phyloP scores from a whole-genome alignment of 306 rosid genomes.

The Ormosia emarginata region DNA sequence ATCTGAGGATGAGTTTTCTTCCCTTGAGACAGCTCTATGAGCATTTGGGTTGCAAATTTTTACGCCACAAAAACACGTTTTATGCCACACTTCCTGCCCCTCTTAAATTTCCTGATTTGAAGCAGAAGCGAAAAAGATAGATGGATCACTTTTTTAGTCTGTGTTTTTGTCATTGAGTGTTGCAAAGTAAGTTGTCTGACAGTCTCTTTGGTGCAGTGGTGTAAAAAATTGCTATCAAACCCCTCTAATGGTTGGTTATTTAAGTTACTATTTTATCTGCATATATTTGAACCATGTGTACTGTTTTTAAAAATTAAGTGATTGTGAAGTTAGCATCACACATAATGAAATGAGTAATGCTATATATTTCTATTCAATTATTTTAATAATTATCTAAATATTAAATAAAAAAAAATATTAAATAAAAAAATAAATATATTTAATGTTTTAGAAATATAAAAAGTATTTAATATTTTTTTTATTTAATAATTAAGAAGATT shows the following conservation, averaged over 20 bases:
- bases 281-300: background rate
- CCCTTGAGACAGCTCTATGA: slow-evolving; percentile 36
- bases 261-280: background rate
- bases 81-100: slow-evolving; percentile 61
- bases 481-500: too few relatives aligned
- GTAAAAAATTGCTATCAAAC: slow-evolving; percentile 8
- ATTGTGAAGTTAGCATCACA: background rate
- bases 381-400: too few relatives aligned
- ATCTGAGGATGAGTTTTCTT: slow-evolving; percentile 42
- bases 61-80: background rate
- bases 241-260: background rate
- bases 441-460: too few relatives aligned
- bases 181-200: background rate
- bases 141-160: background rate
- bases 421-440: too few relatives aligned
- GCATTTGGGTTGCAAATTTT: slow-evolving; percentile 72
- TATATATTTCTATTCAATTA: too few relatives aligned
- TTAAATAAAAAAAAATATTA: too few relatives aligned
- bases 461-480: too few relatives aligned
- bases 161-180: background rate
- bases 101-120: slow-evolving; percentile 55
- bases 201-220: background rate
- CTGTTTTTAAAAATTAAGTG: background rate
- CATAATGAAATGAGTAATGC: too few relatives aligned
- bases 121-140: slow-evolving; percentile 29